phyloP scores from a whole-genome alignment of 2,329 filamentous ascomycete genomes.

The Aspergillus pseudoterreus region DNA sequence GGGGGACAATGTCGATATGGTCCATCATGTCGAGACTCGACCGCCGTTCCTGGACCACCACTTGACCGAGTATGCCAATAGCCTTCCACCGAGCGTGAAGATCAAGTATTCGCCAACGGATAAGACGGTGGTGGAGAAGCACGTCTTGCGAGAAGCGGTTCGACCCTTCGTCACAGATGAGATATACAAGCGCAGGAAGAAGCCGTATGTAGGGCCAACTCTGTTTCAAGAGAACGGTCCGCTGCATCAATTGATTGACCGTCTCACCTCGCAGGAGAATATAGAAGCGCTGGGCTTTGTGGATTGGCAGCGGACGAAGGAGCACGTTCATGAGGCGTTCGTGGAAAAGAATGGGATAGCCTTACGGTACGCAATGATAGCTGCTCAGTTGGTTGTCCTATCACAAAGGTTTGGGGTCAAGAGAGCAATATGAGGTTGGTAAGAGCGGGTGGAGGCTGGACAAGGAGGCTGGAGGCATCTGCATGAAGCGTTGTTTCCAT shows the following conservation, averaged over 20 bases:
- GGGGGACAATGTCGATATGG: conserved; percentile 23
- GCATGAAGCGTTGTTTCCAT: too few relatives aligned
- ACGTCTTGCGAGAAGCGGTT: conserved; percentile 50
- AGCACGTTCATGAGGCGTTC: conserved; percentile 39
- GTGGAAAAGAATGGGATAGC: conserved; percentile 29
- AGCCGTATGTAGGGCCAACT: conserved; percentile 48
- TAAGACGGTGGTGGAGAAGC: conserved; percentile 39
- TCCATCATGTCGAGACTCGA: conserved; percentile 25
- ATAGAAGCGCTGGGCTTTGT: conserved; percentile 42
- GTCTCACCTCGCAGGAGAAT: conserved; percentile 30
- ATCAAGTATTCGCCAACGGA: conserved; percentile 23
- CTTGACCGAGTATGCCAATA: conserved; percentile 27
- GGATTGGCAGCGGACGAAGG: conserved; percentile 34
- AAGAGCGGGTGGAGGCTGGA: conserved; percentile 47
- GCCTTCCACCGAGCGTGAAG: conserved; percentile 27
- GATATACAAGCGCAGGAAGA: conserved; percentile 49
- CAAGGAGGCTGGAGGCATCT: too few relatives aligned
- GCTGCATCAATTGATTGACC: conserved; percentile 28
- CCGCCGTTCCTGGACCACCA: conserved; percentile 31
- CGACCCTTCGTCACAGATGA: conserved; percentile 52
- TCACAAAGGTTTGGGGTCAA: conserved; percentile 40
- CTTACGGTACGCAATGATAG: conserved; percentile 37
- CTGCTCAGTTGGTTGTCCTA: conserved; percentile 46
- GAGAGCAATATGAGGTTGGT: conserved; percentile 53
- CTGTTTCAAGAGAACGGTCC: conserved; percentile 42